phyloP scores from a whole-genome alignment of 202 grass and related monocot genomes.

The Musa balbisiana region DNA sequence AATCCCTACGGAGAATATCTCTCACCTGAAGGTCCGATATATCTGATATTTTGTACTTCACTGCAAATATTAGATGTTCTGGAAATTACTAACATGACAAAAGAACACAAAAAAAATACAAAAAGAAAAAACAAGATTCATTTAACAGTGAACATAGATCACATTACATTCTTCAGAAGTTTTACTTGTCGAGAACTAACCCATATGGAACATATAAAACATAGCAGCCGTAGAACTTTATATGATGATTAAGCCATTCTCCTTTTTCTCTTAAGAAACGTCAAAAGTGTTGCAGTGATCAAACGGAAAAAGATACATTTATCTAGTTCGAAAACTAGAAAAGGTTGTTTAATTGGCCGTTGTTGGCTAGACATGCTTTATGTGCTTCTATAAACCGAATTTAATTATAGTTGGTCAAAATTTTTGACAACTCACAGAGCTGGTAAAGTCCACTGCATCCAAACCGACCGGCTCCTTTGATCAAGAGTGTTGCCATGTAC shows the following conservation, averaged over 20 bases:
- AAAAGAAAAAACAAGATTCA: too few species aligned
- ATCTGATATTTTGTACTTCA: conserved; percentile 22
- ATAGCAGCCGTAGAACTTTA: neutral
- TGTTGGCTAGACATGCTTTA: too few species aligned
- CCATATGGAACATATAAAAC: neutral
- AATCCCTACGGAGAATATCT: conserved; percentile 16
- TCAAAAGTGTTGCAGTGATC: neutral
- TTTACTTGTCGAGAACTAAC: too few species aligned
- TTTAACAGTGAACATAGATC: too few species aligned
- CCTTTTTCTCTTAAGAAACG: neutral
- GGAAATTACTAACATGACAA: neutral
- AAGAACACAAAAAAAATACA: too few species aligned
- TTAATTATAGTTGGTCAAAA: neutral
- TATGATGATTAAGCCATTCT: neutral
- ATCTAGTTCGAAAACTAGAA: too few species aligned
- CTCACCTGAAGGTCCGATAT: conserved; percentile 16
- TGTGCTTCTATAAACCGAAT: too few species aligned
- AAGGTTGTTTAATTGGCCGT: too few species aligned
- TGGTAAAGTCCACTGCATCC: conserved; percentile 21
- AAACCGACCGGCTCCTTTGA: conserved; percentile 15
- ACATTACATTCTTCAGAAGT: too few species aligned
- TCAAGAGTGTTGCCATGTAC: conserved; percentile 17
- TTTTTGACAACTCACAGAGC: conserved; percentile 7
- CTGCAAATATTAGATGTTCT: neutral
- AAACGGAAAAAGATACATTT: too few species aligned